phyloP scores from a whole-genome alignment of 805 yeast genomes.

The Debaryomyces hansenii region DNA sequence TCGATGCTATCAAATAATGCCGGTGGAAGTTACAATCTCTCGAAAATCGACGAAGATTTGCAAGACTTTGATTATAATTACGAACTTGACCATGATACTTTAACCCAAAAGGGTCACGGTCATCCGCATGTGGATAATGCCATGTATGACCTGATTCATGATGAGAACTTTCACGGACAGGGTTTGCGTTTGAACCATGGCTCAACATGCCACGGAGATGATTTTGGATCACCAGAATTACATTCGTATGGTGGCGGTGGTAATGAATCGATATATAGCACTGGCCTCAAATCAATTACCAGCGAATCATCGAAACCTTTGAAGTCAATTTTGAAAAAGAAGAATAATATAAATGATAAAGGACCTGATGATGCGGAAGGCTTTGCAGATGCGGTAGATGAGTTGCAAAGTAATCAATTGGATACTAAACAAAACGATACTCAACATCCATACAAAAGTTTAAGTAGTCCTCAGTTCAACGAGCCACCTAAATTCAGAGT shows the following conservation, averaged over 20 bases:
- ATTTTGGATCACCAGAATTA: neutral
- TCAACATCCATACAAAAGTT: conserved; percentile 20
- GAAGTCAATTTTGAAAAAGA: conserved; percentile 35
- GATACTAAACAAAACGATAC: neutral
- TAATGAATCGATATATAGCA: neutral
- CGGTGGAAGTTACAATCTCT: conserved; percentile 22
- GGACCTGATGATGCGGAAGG: conserved; percentile 5
- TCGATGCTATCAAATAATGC: conserved; percentile 11
- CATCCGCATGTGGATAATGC: neutral
- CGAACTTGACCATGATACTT: conserved; percentile 25
- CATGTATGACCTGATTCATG: neutral
- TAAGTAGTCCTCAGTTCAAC: conserved; percentile 7
- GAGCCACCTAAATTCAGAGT: conserved; percentile 12
- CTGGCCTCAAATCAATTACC: neutral
- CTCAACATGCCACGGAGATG: neutral
- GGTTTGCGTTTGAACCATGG: neutral
- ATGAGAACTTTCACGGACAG: neutral
- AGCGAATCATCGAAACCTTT: conserved; percentile 22
- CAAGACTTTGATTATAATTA: conserved; percentile 44
- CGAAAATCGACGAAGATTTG: conserved; percentile 43
- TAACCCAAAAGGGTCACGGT: conserved; percentile 1
- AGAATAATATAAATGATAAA: conserved; percentile 6
- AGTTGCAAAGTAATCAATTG: neutral
- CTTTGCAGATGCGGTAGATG: conserved; percentile 7
- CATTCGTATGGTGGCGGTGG: neutral